Evolutionary conservation across 139 green algal genomes (phyloP).

Genomic region (Parachlorella kessleri): DNA sequence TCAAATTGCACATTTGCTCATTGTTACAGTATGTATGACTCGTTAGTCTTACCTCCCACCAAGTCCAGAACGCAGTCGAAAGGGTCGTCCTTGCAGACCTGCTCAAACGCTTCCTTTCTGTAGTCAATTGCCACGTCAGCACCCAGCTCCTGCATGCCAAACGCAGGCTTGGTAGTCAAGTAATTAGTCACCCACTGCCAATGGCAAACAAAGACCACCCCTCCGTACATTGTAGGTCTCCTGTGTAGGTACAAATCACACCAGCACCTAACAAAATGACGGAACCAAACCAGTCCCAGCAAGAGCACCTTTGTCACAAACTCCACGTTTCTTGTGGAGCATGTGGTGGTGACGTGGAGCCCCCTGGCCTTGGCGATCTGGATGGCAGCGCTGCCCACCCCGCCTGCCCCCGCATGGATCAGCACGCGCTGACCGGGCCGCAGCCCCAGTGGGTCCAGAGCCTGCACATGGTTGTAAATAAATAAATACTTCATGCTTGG

Average conservation of each 20-base stretch:
- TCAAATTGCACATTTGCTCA: slow-evolving; percentile 9
- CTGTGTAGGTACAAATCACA: no score
- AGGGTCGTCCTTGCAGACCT: neutral
- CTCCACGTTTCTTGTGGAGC: slow-evolving; percentile 47
- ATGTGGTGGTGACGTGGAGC: slow-evolving; percentile 55
- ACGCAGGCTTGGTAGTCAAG: no score
- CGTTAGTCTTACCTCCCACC: neutral
- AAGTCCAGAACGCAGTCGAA: slow-evolving; percentile 16
- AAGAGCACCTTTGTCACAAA: slow-evolving; percentile 46
- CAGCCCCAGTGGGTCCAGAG: neutral
- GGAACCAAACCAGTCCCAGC: no score
- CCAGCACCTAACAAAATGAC: no score
- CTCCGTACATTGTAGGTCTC: no score
- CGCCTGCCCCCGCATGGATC: slow-evolving; percentile 41
- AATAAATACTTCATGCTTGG: no score
- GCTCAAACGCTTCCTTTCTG: slow-evolving; percentile 37
- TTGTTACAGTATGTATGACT: no score
- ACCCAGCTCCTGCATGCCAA: no score
- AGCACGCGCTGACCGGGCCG: slow-evolving; percentile 39
- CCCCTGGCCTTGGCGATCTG: slow-evolving; percentile 52
- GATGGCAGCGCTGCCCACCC: slow-evolving; percentile 38
- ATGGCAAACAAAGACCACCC: no score
- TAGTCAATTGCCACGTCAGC: slow-evolving; percentile 67
- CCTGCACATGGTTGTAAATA: no score
- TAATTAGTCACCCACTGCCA: no score